phyloP scores from a whole-genome alignment of 176 grass and related monocot species.

The Ensete ventricosum region DNA sequence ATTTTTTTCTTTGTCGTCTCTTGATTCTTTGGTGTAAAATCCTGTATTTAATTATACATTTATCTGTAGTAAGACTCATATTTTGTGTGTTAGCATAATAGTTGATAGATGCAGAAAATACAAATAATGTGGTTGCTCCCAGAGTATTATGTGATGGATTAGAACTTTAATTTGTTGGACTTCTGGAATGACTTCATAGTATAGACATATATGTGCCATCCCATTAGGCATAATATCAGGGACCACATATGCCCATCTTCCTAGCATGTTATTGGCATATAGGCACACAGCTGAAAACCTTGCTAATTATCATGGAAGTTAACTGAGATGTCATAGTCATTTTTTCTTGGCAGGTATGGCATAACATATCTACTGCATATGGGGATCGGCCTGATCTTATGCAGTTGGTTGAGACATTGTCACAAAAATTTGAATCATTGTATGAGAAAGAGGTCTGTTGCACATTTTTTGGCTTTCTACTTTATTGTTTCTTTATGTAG shows the following conservation, averaged over 20 bases:
- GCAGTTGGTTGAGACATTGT: slow-evolving; percentile 54
- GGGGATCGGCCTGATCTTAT: slow-evolving; percentile 57
- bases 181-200: neutral
- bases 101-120: neutral
- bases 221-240: too few species aligned
- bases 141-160: neutral
- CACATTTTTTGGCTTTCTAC: slow-evolving; percentile 5
- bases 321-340: neutral
- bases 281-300: slow-evolving; percentile 3
- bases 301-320: neutral
- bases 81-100: slow-evolving; percentile 1
- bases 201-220: neutral
- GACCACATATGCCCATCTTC: neutral
- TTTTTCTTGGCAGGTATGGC: slow-evolving; percentile 52
- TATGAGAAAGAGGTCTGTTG: slow-evolving; percentile 64
- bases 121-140: neutral
- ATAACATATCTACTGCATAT: slow-evolving; percentile 64
- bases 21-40: neutral
- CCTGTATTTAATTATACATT: neutral
- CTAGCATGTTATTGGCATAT: neutral
- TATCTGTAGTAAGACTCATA: neutral
- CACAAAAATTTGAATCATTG: slow-evolving; percentile 62
- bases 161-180: neutral
- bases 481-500: slow-evolving; percentile 18
- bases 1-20: neutral